Percentiles rank a stretch among this genome's conserved stretches.
phyloP scores from a whole-genome alignment of 495 filamentous ascomycete genomes.

The Mytilinidion resinicola region DNA sequence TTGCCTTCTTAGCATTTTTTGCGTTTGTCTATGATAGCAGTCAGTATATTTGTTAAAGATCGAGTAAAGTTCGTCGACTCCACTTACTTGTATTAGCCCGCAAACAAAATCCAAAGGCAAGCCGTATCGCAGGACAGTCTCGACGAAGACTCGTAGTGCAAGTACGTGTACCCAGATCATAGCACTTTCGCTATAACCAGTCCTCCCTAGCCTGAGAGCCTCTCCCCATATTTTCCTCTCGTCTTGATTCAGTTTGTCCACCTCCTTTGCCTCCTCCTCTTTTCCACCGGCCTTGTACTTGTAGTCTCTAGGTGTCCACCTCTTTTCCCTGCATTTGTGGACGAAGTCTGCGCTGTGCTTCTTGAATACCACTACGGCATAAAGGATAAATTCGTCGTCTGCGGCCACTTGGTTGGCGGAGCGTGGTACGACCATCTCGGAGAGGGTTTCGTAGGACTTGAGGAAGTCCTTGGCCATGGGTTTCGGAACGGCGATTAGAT shows the following conservation, averaged over 20 bases:
- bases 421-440: constrained; percentile 82
- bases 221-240: constrained; percentile 86
- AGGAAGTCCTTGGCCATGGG: constrained; percentile 77
- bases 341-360: constrained; percentile 80
- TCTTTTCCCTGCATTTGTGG: constrained; percentile 80
- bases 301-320: constrained; percentile 91
- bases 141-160: constrained; percentile 88
- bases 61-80: background rate
- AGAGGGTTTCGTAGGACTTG: constrained; percentile 78
- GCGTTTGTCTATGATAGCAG: constrained; percentile 57
- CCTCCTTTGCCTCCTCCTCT: constrained; percentile 79
- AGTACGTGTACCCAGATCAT: constrained; percentile 94
- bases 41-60: background rate
- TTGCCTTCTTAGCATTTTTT: constrained; percentile 76
- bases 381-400: constrained; percentile 84
- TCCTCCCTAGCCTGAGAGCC: constrained; percentile 76
- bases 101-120: constrained; percentile 82
- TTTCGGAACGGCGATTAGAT: constrained; percentile 80
- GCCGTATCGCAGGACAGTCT: constrained; percentile 91
- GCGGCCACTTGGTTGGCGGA: constrained; percentile 68
- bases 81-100: constrained; percentile 70
- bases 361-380: constrained; percentile 87
- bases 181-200: constrained; percentile 86
- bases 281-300: constrained; percentile 84
- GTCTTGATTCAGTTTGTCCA: constrained; percentile 68